Conservation (phyloP, 352 stramenopile species). For the Phytophthora citrophthora region DNA sequence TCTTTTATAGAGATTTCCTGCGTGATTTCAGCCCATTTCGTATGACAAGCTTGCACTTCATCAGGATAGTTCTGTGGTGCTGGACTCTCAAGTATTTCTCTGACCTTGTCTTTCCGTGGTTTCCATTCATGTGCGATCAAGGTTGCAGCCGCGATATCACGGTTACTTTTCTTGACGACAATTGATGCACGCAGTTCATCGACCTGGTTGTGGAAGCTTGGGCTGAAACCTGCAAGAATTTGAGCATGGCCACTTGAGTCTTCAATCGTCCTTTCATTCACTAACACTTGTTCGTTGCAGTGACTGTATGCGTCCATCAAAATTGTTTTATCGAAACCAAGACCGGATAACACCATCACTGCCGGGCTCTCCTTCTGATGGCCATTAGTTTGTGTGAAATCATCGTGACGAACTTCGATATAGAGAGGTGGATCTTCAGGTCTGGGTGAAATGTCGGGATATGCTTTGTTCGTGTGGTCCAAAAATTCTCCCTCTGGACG, state of each 20-base stretch:
- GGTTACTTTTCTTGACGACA: conserved; percentile 38
- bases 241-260: conserved; percentile 30
- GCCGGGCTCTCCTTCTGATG: conserved; percentile 2
- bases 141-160: conserved; percentile 50
- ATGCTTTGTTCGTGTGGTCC: background rate
- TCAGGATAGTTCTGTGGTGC: background rate
- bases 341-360: conserved; percentile 1
- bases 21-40: conserved; percentile 26
- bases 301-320: conserved; percentile 40
- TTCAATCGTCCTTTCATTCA: conserved; percentile 49
- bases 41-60: conserved; percentile 28
- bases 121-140: conserved; percentile 40
- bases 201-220: conserved; percentile 46
- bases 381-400: background rate
- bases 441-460: conserved; percentile 1
- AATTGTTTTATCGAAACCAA: conserved; percentile 19
- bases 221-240: conserved; percentile 32
- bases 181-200: conserved; percentile 46
- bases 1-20: conserved; percentile 20
- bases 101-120: conserved; percentile 16
- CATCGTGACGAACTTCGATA: background rate
- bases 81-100: conserved; percentile 15
- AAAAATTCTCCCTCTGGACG: background rate
- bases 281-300: conserved; percentile 46
- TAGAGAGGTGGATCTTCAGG: background rate